Percentiles rank a stretch among this genome's conserved stretches.
phyloP scores from a whole-genome alignment of 1,284 basidiomycete species.

The Sporisorium graminicola region DNA sequence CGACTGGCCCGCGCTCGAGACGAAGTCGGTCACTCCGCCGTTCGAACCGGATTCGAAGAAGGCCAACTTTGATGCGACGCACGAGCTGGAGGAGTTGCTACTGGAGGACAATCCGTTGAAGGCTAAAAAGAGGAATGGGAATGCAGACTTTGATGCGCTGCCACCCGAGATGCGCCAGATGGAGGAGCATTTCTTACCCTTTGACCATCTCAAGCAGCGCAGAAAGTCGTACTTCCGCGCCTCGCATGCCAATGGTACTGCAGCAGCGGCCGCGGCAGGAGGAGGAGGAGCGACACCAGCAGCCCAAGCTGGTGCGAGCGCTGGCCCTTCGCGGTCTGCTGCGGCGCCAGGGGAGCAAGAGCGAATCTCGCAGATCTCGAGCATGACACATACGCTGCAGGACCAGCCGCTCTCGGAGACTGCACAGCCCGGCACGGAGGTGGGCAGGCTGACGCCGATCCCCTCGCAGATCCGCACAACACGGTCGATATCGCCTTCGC shows the following conservation, averaged over 20 bases:
- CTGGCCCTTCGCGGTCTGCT: not conserved
- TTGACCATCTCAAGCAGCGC: constrained; percentile 64
- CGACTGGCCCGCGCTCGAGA: constrained; percentile 83
- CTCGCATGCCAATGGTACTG: not conserved
- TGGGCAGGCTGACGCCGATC: constrained; percentile 14
- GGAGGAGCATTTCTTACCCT: constrained; percentile 81
- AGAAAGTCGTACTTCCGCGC: constrained; percentile 58
- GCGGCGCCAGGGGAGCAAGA: constrained; percentile 21
- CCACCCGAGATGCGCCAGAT: constrained; percentile 93
- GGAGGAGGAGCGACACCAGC: not conserved
- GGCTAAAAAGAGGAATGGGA: constrained; percentile 89
- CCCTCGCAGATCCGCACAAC: not conserved
- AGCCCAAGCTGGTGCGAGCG: not conserved
- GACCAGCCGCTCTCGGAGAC: constrained; percentile 64
- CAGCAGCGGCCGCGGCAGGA: not conserved
- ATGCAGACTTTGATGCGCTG: constrained; percentile 85
- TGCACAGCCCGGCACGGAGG: constrained; percentile 9
- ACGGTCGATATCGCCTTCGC: not conserved
- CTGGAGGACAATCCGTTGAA: constrained; percentile 97
- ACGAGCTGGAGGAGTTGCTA: constrained; percentile 94
- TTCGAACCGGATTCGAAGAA: constrained; percentile 97
- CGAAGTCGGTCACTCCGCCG: constrained; percentile 83
- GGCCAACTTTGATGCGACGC: constrained; percentile 99
- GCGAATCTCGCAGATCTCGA: constrained; percentile 48
- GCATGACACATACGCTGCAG: constrained; percentile 48